A percentile compares a stretch with the other conserved stretches of the same genome.
phyloP scores from a whole-genome alignment of 306 rosid species.

The Senna siamea region DNA sequence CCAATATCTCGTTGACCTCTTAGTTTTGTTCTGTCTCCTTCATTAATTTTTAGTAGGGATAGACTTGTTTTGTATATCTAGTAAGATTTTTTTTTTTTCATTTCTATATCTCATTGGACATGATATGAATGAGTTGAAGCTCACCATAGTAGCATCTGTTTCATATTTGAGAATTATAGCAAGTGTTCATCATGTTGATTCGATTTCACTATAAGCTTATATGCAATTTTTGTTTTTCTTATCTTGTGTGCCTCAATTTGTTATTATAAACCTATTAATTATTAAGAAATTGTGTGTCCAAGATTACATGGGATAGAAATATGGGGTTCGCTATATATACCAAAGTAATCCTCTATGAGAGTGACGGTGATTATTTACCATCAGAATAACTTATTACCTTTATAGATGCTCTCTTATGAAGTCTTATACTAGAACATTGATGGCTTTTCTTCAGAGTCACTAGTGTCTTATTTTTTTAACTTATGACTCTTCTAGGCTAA shows the following conservation, averaged over 20 bases:
- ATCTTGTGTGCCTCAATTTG: neutral
- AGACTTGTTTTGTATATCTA: neutral
- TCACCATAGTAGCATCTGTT: neutral
- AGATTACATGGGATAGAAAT: neutral
- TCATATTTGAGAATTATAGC: neutral
- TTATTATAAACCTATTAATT: neutral
- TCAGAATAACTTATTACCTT: neutral
- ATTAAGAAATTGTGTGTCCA: neutral
- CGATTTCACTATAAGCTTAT: neutral
- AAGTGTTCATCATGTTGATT: neutral
- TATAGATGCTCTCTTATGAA: neutral
- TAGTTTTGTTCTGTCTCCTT: neutral
- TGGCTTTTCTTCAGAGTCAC: neutral
- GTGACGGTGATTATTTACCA: neutral
- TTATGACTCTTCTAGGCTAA: neutral
- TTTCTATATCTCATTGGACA: neutral
- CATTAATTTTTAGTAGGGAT: neutral
- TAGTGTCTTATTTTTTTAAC: neutral
- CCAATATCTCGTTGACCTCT: constrained; percentile 22
- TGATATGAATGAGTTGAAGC: neutral
- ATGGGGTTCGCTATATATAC: neutral
- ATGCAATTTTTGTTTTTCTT: neutral
- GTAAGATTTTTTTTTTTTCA: neutral
- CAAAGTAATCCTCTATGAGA: neutral
- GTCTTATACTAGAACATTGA: neutral